phyloP scores from a whole-genome alignment of 768 basidiomycete genomes.

The Russula vinacea region DNA sequence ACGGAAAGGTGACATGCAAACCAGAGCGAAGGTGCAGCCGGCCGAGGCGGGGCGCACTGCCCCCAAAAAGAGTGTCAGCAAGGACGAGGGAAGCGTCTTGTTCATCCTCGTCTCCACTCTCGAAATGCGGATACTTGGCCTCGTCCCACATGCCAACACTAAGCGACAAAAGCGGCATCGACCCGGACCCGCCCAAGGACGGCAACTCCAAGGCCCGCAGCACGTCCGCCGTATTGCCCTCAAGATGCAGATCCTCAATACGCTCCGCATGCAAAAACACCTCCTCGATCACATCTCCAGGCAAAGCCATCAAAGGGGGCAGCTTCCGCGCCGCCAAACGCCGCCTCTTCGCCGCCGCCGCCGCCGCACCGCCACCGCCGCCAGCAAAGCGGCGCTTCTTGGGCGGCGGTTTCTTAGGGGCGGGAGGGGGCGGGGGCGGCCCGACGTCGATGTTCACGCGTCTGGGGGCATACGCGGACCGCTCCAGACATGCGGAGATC shows the following conservation, averaged over 20 bases:
- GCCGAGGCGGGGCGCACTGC: not conserved
- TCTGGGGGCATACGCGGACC: not conserved
- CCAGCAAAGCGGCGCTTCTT: not conserved
- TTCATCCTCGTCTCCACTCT: not conserved
- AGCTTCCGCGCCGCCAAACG: not conserved
- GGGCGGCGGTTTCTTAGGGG: not conserved
- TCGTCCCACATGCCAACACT: constrained; percentile 1
- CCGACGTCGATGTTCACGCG: constrained; percentile 5
- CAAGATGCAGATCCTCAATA: constrained; percentile 1
- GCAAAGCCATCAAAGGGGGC: not conserved
- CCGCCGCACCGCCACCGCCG: not conserved
- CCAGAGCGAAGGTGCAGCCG: constrained; percentile 2
- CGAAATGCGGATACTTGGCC: not conserved
- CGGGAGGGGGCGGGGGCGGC: not conserved
- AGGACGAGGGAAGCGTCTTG: not conserved
- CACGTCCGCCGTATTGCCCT: constrained; percentile 9
- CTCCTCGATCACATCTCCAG: not conserved
- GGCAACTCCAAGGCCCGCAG: not conserved
- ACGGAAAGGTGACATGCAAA: constrained; percentile 8
- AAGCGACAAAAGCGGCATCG: constrained; percentile 3
- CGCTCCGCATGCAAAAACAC: not conserved
- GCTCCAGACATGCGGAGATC: constrained; percentile 1
- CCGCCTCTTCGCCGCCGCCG: not conserved
- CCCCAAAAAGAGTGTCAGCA: constrained; percentile 2
- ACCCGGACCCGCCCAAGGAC: not conserved